Evolutionary conservation across 75 land plant species (phyloP).

Genomic region (Cupressus sempervirens): DNA sequence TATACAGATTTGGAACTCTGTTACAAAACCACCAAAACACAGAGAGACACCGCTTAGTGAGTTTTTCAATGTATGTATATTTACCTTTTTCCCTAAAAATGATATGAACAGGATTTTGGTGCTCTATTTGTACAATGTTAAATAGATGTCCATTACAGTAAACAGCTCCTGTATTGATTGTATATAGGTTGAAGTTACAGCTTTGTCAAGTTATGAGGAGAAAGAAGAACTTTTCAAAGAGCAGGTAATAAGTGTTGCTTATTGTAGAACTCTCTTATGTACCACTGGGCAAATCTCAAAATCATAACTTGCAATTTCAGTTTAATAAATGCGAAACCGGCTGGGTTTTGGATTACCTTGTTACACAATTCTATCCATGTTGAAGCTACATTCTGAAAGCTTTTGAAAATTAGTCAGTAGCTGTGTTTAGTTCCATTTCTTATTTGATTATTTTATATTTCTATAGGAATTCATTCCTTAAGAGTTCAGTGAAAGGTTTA

Average conservation of each 20-base stretch:
- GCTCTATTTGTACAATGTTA: background rate
- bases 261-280: background rate
- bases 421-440: slow-evolving; percentile 7
- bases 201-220: slow-evolving; percentile 67
- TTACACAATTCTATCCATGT: background rate
- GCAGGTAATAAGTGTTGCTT: slow-evolving; percentile 33
- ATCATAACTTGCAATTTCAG: background rate
- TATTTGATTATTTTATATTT: slow-evolving; percentile 1
- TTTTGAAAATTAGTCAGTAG: background rate
- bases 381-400: background rate
- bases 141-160: background rate
- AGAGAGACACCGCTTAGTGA: slow-evolving; percentile 81
- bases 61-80: slow-evolving; percentile 38
- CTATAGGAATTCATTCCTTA: background rate
- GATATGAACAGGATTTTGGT: background rate
- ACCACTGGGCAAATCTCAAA: background rate
- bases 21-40: slow-evolving; percentile 60
- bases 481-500: background rate
- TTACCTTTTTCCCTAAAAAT: background rate
- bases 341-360: background rate
- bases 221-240: slow-evolving; percentile 65
- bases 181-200: slow-evolving; percentile 58
- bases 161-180: background rate
- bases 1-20: slow-evolving; percentile 70
- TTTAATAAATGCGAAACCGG: background rate